phyloP scores from a whole-genome alignment of 2,329 filamentous ascomycete species.

The Penicillium sclerotigenum region DNA sequence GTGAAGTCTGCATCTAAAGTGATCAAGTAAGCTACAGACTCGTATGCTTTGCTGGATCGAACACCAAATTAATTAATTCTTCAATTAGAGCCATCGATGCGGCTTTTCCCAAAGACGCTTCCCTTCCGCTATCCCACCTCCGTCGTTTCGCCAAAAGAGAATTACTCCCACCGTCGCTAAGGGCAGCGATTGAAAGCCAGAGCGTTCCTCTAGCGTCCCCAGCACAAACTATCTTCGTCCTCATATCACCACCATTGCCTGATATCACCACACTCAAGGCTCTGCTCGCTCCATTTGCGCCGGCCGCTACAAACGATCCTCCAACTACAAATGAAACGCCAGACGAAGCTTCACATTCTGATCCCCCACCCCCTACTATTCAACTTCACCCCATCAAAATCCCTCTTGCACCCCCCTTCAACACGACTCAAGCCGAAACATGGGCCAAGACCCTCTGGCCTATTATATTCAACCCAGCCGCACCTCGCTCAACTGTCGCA shows the following conservation, averaged over 20 bases:
- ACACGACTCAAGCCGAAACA: conserved; percentile 38
- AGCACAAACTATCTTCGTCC: conserved; percentile 39
- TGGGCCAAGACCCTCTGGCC: conserved; percentile 46
- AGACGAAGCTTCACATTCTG: conserved; percentile 3
- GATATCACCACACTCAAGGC: conserved; percentile 33
- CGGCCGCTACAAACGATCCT: conserved; percentile 9
- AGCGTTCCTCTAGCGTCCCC: conserved; percentile 6
- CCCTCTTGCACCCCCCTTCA: conserved; percentile 43
- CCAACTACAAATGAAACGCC: background rate
- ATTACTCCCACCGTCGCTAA: conserved; percentile 33
- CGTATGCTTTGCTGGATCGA: background rate
- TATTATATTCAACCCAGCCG: conserved; percentile 45
- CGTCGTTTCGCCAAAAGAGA: conserved; percentile 42
- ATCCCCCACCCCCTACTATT: conserved; percentile 17
- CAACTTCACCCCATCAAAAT: conserved; percentile 35
- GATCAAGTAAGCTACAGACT: conserved; percentile 36
- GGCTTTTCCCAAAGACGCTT: conserved; percentile 35
- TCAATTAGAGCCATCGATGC: conserved; percentile 38
- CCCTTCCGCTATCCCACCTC: conserved; percentile 36
- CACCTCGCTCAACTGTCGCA: conserved; percentile 42
- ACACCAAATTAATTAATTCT: background rate
- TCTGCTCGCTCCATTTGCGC: conserved; percentile 39
- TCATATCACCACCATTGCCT: conserved; percentile 43
- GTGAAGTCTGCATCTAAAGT: conserved; percentile 45
- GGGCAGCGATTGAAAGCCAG: conserved; percentile 18